phyloP scores from a whole-genome alignment of 805 yeast species.

The Lipomyces lipofer region DNA sequence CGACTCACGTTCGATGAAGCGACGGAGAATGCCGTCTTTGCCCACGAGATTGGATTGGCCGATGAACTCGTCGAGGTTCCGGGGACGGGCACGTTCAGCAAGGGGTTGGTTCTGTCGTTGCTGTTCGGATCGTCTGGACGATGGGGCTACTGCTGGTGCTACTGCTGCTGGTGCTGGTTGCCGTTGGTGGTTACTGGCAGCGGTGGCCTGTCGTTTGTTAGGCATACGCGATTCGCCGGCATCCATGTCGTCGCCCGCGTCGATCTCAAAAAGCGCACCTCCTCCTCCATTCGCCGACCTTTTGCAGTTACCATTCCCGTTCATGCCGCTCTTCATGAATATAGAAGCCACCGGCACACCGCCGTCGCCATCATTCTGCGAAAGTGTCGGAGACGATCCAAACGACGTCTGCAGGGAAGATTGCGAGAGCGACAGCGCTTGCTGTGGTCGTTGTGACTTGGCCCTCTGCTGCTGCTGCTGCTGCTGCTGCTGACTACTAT shows the following conservation, averaged over 20 bases:
- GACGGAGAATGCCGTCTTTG: slow-evolving; percentile 54
- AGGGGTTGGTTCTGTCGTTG: slow-evolving; percentile 48
- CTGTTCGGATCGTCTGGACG: background rate
- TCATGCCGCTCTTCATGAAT: no score
- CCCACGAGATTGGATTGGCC: slow-evolving; percentile 85
- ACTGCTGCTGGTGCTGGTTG: background rate
- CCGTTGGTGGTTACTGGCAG: background rate
- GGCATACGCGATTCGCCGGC: no score
- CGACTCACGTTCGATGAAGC: slow-evolving; percentile 52
- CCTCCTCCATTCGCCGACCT: slow-evolving; percentile 1
- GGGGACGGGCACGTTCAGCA: slow-evolving; percentile 84
- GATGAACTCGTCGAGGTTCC: slow-evolving; percentile 61
- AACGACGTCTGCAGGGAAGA: no score
- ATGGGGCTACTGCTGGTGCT: background rate
- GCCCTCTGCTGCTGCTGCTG: slow-evolving; percentile 1
- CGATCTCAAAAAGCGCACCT: background rate
- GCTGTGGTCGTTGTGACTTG: background rate
- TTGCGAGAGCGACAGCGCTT: background rate
- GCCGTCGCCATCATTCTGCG: no score
- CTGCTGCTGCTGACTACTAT: background rate
- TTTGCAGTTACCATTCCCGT: no score
- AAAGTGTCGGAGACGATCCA: no score
- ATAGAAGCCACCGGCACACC: no score
- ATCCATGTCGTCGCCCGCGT: background rate
- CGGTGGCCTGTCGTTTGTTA: no score